These are phyloP conservation scores for Xylariaceae sp. DNA, from an alignment of 2,329 filamentous ascomycete species.

Conservation along the genomic window DNA sequence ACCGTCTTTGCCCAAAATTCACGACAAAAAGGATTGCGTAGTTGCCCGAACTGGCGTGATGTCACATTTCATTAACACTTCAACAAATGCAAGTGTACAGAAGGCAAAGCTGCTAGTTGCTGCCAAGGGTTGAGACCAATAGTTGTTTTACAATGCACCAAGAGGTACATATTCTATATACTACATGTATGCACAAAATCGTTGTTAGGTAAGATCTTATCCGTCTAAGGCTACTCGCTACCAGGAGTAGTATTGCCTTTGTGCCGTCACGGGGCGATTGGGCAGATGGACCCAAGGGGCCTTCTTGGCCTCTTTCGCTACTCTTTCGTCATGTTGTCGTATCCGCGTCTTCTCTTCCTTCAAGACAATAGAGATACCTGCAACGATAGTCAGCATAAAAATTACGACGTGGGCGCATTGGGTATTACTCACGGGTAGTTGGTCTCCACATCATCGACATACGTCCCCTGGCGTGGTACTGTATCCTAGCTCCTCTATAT, in stretches of 20 bases:
- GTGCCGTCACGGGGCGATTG: slow-evolving; percentile 80
- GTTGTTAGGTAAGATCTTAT: not conserved
- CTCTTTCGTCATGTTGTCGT: slow-evolving; percentile 76
- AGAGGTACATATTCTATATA: no score
- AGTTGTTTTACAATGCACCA: no score
- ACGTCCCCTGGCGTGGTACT: slow-evolving; percentile 78
- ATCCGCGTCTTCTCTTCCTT: slow-evolving; percentile 95
- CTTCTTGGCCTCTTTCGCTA: slow-evolving; percentile 74
- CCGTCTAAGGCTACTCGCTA: no score
- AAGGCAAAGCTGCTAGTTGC: no score
- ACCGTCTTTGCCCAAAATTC: no score
- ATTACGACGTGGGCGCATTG: not conserved
- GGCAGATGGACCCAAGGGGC: slow-evolving; percentile 89
- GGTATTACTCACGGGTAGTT: slow-evolving; percentile 69
- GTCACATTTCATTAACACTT: no score
- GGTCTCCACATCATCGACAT: slow-evolving; percentile 73
- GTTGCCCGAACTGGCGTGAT: no score
- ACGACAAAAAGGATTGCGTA: no score
- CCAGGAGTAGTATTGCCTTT: slow-evolving; percentile 92
- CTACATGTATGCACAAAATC: not conserved
- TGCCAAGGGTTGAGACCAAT: no score
- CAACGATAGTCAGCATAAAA: slow-evolving; percentile 27
- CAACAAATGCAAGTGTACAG: no score
- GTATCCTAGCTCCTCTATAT: slow-evolving; percentile 61
- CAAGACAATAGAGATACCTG: slow-evolving; percentile 75